Conservation (phyloP, 345 rosid genomes). For the Geranium brycei region DNA sequence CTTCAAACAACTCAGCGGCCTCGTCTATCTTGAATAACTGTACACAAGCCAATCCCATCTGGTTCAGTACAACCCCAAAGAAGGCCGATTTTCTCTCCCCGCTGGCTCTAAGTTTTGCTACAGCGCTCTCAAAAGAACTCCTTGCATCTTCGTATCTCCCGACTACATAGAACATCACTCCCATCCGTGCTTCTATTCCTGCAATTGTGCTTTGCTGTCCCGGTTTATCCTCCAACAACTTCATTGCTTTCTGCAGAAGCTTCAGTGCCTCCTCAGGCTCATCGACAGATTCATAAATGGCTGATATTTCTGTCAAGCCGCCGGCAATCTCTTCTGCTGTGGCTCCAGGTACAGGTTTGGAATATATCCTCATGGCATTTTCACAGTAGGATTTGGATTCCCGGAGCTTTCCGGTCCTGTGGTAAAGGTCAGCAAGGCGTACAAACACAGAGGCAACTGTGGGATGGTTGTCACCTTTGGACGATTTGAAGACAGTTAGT, state of each 20-base stretch:
- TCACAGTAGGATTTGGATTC: constrained; percentile 95
- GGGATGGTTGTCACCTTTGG: constrained; percentile 94
- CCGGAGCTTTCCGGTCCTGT: constrained; percentile 85
- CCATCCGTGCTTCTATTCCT: constrained; percentile 96
- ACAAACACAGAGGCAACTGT: constrained; percentile 85
- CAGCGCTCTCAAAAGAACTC: constrained; percentile 71
- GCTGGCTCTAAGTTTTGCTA: constrained; percentile 65
- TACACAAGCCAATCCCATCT: constrained; percentile 98
- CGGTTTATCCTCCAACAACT: constrained; percentile 85
- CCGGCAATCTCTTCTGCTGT: constrained; percentile 81
- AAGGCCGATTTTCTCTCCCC: constrained; percentile 95
- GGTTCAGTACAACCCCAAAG: constrained; percentile 94
- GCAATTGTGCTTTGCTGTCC: constrained; percentile 97
- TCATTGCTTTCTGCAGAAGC: constrained; percentile 85
- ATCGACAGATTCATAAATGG: constrained; percentile 89
- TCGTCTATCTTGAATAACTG: constrained; percentile 95
- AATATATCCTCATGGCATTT: constrained; percentile 78
- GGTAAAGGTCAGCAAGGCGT: constrained; percentile 89
- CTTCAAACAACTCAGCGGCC: constrained; percentile 89
- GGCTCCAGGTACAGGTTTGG: constrained; percentile 93
- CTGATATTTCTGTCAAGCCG: constrained; percentile 85
- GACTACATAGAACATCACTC: constrained; percentile 87
- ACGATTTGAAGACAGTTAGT: constrained; percentile 85
- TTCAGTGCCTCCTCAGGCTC: constrained; percentile 98
- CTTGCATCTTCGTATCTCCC: constrained; percentile 89